A percentile compares a stretch with the other conserved stretches of the same genome.
These are phyloP conservation scores for Aphanomyces cochlioides DNA, from an alignment of 352 stramenopile species.

Conservation along the genomic window DNA sequence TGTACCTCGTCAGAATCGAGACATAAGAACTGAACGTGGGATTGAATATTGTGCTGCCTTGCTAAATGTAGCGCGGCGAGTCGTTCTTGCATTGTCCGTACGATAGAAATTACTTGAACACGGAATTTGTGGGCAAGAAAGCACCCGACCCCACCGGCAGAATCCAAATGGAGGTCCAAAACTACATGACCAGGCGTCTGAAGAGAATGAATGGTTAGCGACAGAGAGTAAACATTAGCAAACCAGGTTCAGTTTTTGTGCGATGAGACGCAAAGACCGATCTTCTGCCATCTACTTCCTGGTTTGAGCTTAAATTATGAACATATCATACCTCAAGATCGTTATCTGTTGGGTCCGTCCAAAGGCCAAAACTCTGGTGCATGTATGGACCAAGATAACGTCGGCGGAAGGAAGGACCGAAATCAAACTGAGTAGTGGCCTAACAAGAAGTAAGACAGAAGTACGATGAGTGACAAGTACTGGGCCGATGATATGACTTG, in stretches of 20 bases:
- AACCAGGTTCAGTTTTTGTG: constrained; percentile 61
- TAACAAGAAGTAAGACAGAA: not conserved
- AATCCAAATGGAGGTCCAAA: constrained; percentile 81
- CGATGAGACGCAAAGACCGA: constrained; percentile 65
- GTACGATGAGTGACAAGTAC: not conserved
- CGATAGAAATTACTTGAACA: constrained; percentile 50
- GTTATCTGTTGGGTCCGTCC: constrained; percentile 40
- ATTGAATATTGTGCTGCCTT: constrained; percentile 35
- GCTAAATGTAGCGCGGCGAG: constrained; percentile 59
- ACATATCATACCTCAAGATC: constrained; percentile 40
- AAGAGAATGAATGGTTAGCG: not conserved
- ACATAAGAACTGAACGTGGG: not conserved
- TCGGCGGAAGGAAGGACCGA: constrained; percentile 60
- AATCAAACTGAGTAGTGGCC: constrained; percentile 70
- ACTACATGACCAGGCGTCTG: constrained; percentile 53
- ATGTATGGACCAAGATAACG: constrained; percentile 76
- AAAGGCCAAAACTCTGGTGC: constrained; percentile 73
- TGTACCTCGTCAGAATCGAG: not conserved
- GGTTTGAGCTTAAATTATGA: not conserved
- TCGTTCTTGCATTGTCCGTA: constrained; percentile 57
- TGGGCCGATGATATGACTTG: constrained; percentile 59
- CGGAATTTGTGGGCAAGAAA: constrained; percentile 55
- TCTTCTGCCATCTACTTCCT: constrained; percentile 49
- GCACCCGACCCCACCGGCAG: constrained; percentile 71
- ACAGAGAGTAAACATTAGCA: constrained; percentile 4